Percentiles rank a stretch among this genome's conserved stretches.
Evolutionary conservation across 805 yeast genomes (phyloP).

Genomic region (Saccharomycopsis schoenii): DNA sequence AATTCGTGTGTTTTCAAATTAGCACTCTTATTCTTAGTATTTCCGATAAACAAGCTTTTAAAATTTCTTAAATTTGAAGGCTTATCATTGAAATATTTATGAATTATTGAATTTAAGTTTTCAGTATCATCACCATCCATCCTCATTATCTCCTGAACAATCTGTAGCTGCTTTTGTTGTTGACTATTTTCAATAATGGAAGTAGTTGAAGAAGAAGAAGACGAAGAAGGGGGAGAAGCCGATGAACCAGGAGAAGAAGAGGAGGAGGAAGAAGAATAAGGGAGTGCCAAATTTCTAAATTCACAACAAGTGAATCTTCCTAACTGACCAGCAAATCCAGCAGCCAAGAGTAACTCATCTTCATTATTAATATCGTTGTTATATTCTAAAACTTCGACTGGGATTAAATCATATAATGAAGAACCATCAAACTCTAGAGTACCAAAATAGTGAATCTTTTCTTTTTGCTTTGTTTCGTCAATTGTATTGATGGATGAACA

Average conservation of each 20-base stretch:
- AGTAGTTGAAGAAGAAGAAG: not conserved
- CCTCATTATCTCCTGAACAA: not conserved
- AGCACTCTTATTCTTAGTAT: not conserved
- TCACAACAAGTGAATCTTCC: not conserved
- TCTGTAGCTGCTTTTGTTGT: not conserved
- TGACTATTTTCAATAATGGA: not conserved
- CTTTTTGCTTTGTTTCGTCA: not conserved
- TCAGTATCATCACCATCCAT: not conserved
- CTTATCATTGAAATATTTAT: slow-evolving; percentile 1
- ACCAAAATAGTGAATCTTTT: not conserved
- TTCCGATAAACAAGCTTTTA: not conserved
- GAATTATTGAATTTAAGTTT: not conserved
- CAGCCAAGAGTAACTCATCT: not conserved
- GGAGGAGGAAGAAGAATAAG: not conserved
- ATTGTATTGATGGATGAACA: not conserved
- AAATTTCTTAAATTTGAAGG: not conserved
- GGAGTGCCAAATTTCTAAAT: not conserved
- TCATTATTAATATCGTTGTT: not conserved
- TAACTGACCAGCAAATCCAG: not conserved
- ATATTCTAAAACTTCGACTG: not conserved
- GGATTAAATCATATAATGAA: not conserved
- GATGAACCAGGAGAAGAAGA: not conserved
- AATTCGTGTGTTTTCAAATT: not conserved
- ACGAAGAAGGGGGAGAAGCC: not conserved
- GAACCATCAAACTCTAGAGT: not conserved